Conservation (phyloP, 208 protist genomes). For the Leptomonas pyrrhocoris region DNA sequence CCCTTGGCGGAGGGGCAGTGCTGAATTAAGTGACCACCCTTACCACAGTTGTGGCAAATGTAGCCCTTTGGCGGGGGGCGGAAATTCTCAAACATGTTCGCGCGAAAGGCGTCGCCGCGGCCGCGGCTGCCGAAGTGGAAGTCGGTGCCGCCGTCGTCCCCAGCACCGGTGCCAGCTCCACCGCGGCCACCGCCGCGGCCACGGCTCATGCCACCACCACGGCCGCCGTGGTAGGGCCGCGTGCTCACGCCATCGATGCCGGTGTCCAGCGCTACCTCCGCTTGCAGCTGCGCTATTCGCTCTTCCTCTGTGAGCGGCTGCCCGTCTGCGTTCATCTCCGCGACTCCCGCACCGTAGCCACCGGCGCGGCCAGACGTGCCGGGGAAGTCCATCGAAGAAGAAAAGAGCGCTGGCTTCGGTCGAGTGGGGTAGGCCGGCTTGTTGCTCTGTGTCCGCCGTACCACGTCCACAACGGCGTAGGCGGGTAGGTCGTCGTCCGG, state of each 20-base stretch:
- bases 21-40: conserved; percentile 82
- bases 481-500: conserved; percentile 78
- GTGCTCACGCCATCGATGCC: conserved; percentile 68
- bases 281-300: conserved; percentile 76
- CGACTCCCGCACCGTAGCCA: neutral
- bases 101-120: conserved; percentile 26
- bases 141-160: conserved; percentile 1
- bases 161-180: conserved; percentile 9
- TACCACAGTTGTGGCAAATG: conserved; percentile 91
- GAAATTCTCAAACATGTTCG: conserved; percentile 59
- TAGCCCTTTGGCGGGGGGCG: conserved; percentile 73
- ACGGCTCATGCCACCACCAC: conserved; percentile 13
- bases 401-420: conserved; percentile 3
- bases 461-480: conserved; percentile 82
- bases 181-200: conserved; percentile 26
- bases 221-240: conserved; percentile 40
- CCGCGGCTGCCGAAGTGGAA: conserved; percentile 25
- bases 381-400: neutral
- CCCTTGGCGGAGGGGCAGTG: conserved; percentile 79
- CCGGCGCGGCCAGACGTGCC: neutral
- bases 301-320: conserved; percentile 77
- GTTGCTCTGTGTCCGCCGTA: conserved; percentile 57
- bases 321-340: conserved; percentile 8
- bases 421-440: conserved; percentile 17
- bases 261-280: conserved; percentile 71